Base-by-base conservation (phyloP, 2,329 filamentous ascomycete genomes). In the Xylaria multiplex region DNA sequence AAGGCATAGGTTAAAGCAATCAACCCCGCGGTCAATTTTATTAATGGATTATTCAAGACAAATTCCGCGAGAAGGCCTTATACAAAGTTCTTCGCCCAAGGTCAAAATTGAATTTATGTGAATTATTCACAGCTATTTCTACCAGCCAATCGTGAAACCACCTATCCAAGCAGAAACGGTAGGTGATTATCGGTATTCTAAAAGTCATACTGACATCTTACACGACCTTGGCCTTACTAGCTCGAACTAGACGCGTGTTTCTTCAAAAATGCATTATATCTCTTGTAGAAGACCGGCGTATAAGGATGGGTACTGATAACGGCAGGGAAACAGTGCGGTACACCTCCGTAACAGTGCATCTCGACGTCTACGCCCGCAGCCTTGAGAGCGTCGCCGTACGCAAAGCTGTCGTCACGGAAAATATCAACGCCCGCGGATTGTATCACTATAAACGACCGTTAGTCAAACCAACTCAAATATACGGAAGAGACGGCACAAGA, bases 401-500 rank as follows among this genome's bases (percentile, higher is more conserved):
- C 68, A 4, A 69, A 64, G 6, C 50, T n/a, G 1, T 42, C 43
- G 57, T 69, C 68, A 19, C 68, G 68, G 43, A 69, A 66, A 3
- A 68, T 62, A 19, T 69, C 68, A n/a, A 65, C 62, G 37, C 68
- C 67, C 3, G 68, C 68, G 56, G 24, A 66, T 62, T 69, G 68
- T 27, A 69, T 68, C 22, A 69, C 68, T 69, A 40, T 9, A 24
- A 3, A 24, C 0, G 1, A 3, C 32, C 7, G 30, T 58, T 43
- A 62, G 45, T 32, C 8, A 0, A n/a, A 30, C 11, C 9, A 2
- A 7, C 5, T 19, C 19, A 43, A 32, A 40, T 0, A 6, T 11
- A 35, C 0, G 5, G 8, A 24, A 14, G 27, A 22, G 13, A 19
- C 19, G 7, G 6, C 27, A 32, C 14, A 2, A 2, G 45, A 13